phyloP scores from a whole-genome alignment of 768 basidiomycete species.

The Trametes sanguinea region DNA sequence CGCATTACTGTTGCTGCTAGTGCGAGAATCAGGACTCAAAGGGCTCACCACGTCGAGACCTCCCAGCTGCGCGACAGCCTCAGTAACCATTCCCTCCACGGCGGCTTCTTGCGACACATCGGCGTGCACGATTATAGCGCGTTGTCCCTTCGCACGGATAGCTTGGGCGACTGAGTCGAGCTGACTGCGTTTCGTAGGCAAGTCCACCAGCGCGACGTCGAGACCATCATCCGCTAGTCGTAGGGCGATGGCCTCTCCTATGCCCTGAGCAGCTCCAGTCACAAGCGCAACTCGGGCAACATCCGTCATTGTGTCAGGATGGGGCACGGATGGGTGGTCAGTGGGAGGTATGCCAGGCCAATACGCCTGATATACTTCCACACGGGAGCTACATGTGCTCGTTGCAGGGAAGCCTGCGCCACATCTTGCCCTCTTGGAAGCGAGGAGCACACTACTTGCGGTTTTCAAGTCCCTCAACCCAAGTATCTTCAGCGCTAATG shows the following conservation, averaged over 20 bases:
- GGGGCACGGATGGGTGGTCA: background rate
- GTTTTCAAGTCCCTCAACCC: too few species aligned
- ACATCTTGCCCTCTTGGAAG: too few species aligned
- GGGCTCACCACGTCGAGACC: constrained; percentile 49
- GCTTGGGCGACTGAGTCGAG: constrained; percentile 21
- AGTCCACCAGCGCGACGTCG: constrained; percentile 27
- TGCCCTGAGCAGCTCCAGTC: constrained; percentile 33
- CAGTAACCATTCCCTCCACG: constrained; percentile 43
- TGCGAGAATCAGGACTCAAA: background rate
- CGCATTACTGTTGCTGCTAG: background rate
- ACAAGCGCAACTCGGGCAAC: constrained; percentile 27
- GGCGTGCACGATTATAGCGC: constrained; percentile 32
- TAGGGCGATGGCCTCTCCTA: constrained; percentile 32
- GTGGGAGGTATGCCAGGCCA: too few species aligned
- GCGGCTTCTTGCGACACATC: constrained; percentile 46
- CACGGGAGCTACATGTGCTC: too few species aligned
- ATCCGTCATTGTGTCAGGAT: too few species aligned
- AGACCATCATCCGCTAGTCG: constrained; percentile 32
- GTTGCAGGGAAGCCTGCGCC: too few species aligned
- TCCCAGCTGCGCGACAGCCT: constrained; percentile 36
- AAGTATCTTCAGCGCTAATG: too few species aligned
- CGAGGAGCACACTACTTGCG: too few species aligned
- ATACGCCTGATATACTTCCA: too few species aligned
- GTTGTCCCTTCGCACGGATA: constrained; percentile 27
- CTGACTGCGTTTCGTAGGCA: constrained; percentile 16